A percentile compares a stretch with the other conserved stretches of the same genome.
phyloP scores from a whole-genome alignment of 306 rosid genomes.

The Ceratonia siliqua region DNA sequence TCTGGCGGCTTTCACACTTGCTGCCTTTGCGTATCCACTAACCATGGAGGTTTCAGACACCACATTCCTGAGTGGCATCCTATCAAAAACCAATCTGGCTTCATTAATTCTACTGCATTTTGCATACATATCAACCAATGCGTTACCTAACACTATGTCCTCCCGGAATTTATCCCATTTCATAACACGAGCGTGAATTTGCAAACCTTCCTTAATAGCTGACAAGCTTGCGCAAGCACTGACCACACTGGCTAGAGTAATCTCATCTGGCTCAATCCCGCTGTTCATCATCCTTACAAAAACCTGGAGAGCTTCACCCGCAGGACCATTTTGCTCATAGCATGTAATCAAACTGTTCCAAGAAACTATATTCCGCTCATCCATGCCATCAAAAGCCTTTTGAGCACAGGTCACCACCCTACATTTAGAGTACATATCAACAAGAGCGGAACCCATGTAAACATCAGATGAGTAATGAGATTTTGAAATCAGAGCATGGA shows the following conservation, averaged over 20 bases:
- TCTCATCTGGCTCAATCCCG: conserved; percentile 55
- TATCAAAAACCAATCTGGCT: conserved; percentile 54
- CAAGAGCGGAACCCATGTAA: conserved; percentile 58
- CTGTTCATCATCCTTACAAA: conserved; percentile 53
- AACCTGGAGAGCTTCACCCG: conserved; percentile 47
- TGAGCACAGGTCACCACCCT: conserved; percentile 51
- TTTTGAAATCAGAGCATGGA: conserved; percentile 50
- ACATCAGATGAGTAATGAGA: conserved; percentile 40
- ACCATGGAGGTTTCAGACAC: conserved; percentile 66
- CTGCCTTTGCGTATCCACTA: conserved; percentile 58
- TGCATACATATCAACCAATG: conserved; percentile 68
- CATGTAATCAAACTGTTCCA: conserved; percentile 72
- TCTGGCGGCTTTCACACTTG: conserved; percentile 55
- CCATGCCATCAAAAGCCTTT: conserved; percentile 54
- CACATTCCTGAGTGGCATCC: conserved; percentile 55
- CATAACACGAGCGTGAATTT: conserved; percentile 52
- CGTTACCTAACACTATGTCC: conserved; percentile 58
- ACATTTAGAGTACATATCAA: conserved; percentile 63
- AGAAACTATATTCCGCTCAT: conserved; percentile 52
- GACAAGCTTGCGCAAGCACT: conserved; percentile 60
- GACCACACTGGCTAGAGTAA: conserved; percentile 62
- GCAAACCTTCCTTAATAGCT: conserved; percentile 55
- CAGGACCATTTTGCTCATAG: conserved; percentile 67
- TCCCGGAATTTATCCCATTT: conserved; percentile 40
- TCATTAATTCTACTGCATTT: conserved; percentile 50